A percentile compares a stretch with the other conserved stretches of the same genome.
phyloP scores from a whole-genome alignment of 805 yeast genomes.

The Candida nanaspora region DNA sequence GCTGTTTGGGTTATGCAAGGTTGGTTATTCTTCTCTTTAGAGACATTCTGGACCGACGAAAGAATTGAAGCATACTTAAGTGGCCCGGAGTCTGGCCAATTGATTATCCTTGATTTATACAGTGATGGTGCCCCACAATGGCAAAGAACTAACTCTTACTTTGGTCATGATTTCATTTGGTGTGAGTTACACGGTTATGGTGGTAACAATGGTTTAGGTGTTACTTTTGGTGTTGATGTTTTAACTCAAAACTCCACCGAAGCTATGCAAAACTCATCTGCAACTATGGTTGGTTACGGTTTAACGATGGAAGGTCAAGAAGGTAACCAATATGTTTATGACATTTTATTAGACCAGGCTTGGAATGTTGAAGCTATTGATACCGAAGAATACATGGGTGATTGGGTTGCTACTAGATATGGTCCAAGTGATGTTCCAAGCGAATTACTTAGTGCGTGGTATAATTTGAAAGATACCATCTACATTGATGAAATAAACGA shows the following conservation, averaged over 20 bases:
- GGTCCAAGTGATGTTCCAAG: slow-evolving; percentile 3
- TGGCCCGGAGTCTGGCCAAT: slow-evolving; percentile 4
- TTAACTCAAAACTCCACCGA: slow-evolving; percentile 3
- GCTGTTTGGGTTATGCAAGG: slow-evolving; percentile 8
- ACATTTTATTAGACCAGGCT: slow-evolving; percentile 5
- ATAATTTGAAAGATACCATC: slow-evolving; percentile 1
- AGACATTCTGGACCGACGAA: slow-evolving; percentile 5
- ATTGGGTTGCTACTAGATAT: slow-evolving; percentile 3
- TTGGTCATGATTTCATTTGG: slow-evolving; percentile 7
- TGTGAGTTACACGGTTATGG: slow-evolving; percentile 7
- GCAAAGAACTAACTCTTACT: slow-evolving; percentile 6
- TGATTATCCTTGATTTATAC: slow-evolving; percentile 3
- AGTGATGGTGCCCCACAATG: slow-evolving; percentile 6
- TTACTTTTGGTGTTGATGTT: slow-evolving; percentile 3
- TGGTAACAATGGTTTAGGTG: slow-evolving; percentile 6
- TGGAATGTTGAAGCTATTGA: slow-evolving; percentile 3
- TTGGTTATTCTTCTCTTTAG: slow-evolving; percentile 4
- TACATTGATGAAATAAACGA: slow-evolving; percentile 2
- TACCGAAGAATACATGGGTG: not conserved
- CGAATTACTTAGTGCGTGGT: slow-evolving; percentile 3
- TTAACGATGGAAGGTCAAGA: slow-evolving; percentile 7
- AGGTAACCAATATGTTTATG: slow-evolving; percentile 6
- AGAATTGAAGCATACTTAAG: slow-evolving; percentile 4
- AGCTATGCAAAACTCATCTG: slow-evolving; percentile 1
- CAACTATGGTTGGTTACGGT: slow-evolving; percentile 6